Evolutionary conservation across 1,284 basidiomycete species (phyloP).

Genomic region (Pseudozyma sp.): DNA sequence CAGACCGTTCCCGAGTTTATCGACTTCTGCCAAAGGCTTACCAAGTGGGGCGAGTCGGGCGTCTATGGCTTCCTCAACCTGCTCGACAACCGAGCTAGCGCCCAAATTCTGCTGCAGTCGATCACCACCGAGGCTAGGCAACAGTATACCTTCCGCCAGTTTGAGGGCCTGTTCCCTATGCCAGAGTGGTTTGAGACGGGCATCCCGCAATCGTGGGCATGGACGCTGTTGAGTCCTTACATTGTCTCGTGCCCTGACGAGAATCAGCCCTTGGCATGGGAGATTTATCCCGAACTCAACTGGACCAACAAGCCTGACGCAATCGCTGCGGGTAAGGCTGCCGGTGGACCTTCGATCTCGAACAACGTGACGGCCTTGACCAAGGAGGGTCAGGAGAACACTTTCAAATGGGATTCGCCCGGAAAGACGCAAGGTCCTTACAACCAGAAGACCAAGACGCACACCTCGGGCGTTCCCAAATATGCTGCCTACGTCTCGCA

Average conservation of each 20-base stretch:
- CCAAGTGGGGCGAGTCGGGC: constrained; percentile 57
- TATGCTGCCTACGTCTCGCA: constrained; percentile 57
- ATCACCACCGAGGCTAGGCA: constrained; percentile 60
- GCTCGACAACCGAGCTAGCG: constrained; percentile 55
- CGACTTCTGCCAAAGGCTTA: constrained; percentile 52
- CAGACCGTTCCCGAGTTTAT: constrained; percentile 49
- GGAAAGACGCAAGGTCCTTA: constrained; percentile 56
- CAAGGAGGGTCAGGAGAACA: constrained; percentile 39
- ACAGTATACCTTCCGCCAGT: constrained; percentile 53
- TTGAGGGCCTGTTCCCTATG: constrained; percentile 50
- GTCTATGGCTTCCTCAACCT: constrained; percentile 55
- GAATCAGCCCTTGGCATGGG: constrained; percentile 50
- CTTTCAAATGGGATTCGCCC: constrained; percentile 47
- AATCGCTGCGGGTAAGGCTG: constrained; percentile 40
- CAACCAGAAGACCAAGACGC: constrained; percentile 46
- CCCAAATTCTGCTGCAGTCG: constrained; percentile 54
- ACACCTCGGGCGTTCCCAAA: constrained; percentile 40
- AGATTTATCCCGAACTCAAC: constrained; percentile 56
- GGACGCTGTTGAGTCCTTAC: constrained; percentile 55
- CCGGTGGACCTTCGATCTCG: constrained; percentile 51
- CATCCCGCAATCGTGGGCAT: constrained; percentile 56
- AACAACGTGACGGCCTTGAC: constrained; percentile 57
- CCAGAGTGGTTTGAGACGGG: constrained; percentile 60
- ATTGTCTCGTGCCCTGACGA: constrained; percentile 49
- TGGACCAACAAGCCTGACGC: constrained; percentile 52